Evolutionary conservation across 768 basidiomycete genomes (phyloP).

Genomic region (Leucosporidium yakuticum): DNA sequence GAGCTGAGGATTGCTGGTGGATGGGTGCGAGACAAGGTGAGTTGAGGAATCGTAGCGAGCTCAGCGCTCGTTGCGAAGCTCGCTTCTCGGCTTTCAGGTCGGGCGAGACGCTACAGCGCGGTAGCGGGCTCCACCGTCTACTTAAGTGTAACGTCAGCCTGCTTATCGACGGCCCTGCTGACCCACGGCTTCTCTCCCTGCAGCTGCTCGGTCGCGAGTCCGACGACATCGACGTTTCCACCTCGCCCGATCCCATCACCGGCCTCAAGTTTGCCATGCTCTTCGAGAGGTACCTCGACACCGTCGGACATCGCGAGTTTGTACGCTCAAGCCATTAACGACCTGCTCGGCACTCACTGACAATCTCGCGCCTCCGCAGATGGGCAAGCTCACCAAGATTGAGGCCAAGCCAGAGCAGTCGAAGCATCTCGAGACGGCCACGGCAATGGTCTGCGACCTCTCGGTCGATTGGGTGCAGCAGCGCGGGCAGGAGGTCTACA

Average conservation of each 20-base stretch:
- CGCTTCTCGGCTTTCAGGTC: neutral
- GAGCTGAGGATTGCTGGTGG: constrained; percentile 89
- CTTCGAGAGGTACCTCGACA: constrained; percentile 60
- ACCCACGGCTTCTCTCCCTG: neutral
- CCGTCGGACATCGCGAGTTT: constrained; percentile 51
- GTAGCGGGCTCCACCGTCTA: neutral
- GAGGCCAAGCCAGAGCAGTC: constrained; percentile 94
- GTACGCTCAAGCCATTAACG: neutral
- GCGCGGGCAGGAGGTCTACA: constrained; percentile 77
- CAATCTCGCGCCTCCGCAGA: constrained; percentile 37
- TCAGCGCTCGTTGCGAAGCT: too few species aligned
- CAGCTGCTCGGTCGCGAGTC: constrained; percentile 71
- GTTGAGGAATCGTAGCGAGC: constrained; percentile 25
- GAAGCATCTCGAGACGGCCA: constrained; percentile 94
- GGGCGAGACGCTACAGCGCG: too few species aligned
- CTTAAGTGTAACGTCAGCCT: too few species aligned
- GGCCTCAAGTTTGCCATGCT: constrained; percentile 79
- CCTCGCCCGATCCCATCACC: constrained; percentile 66
- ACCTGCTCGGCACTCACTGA: too few species aligned
- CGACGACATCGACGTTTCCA: constrained; percentile 89
- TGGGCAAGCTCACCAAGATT: constrained; percentile 65
- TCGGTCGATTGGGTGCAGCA: constrained; percentile 93
- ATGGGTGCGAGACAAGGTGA: constrained; percentile 97
- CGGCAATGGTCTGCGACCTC: constrained; percentile 67
- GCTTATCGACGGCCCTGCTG: neutral